A percentile compares a stretch with the other conserved stretches of the same genome.
Conservation (phyloP, 129 eudicot genomes). For the Saussurea involucrata region DNA sequence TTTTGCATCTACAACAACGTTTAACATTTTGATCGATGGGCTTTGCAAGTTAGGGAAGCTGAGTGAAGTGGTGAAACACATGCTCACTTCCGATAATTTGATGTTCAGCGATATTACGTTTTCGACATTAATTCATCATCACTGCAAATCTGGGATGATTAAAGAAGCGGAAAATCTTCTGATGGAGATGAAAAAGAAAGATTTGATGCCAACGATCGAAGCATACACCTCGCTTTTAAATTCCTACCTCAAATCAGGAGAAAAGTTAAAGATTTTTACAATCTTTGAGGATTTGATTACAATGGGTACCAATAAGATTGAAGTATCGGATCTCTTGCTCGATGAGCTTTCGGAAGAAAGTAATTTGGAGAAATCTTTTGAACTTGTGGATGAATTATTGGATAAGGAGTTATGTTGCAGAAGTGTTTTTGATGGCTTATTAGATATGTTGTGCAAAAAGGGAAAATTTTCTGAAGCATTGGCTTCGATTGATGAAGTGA, state of each 20-base stretch:
- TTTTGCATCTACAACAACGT: slow-evolving; percentile 20
- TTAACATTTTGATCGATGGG: slow-evolving; percentile 28
- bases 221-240: slow-evolving; percentile 36
- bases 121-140: slow-evolving; percentile 22
- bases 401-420: slow-evolving; percentile 32
- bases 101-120: slow-evolving; percentile 20
- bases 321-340: slow-evolving; percentile 17
- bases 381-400: slow-evolving; percentile 12
- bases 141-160: slow-evolving; percentile 30
- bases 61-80: slow-evolving; percentile 26
- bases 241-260: slow-evolving; percentile 31
- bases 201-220: slow-evolving; percentile 4
- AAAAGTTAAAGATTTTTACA: slow-evolving; percentile 21
- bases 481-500: slow-evolving; percentile 45
- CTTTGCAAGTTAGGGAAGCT: slow-evolving; percentile 29
- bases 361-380: slow-evolving; percentile 24
- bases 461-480: slow-evolving; percentile 31
- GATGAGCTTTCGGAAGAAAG: slow-evolving; percentile 33
- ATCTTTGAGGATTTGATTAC: slow-evolving; percentile 21
- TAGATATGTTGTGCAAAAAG: slow-evolving; percentile 15
- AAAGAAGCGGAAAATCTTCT: slow-evolving; percentile 26
- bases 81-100: slow-evolving; percentile 13
- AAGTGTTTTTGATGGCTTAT: slow-evolving; percentile 9
- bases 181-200: slow-evolving; percentile 22
- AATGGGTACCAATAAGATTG: slow-evolving; percentile 16